These are phyloP conservation scores for Boletus vermiculosoides DNA, from an alignment of 768 basidiomycete genomes.

Conservation along the genomic window DNA sequence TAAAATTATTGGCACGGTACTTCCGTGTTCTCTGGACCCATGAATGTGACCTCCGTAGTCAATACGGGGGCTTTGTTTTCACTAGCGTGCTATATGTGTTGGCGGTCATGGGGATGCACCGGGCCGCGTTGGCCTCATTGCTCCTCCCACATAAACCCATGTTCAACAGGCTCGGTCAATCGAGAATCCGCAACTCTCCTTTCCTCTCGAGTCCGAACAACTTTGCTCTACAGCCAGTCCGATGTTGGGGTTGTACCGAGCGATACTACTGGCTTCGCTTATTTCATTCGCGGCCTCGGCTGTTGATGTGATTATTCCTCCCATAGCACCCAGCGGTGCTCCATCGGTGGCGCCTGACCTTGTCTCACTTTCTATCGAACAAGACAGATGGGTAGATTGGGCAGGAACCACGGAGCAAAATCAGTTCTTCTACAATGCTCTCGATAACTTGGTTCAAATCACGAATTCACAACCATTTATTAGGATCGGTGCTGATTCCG, in stretches of 20 bases:
- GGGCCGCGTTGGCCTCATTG: background rate
- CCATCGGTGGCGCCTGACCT: constrained; percentile 44
- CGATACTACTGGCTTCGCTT: constrained; percentile 1
- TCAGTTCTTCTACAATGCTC: constrained; percentile 57
- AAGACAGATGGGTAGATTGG: constrained; percentile 73
- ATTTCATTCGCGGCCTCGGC: constrained; percentile 5
- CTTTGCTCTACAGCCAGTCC: background rate
- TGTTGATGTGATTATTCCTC: constrained; percentile 40
- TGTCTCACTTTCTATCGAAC: constrained; percentile 66
- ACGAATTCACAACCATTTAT: constrained; percentile 55
- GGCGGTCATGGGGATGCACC: background rate
- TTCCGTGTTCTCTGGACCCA: background rate
- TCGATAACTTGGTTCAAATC: constrained; percentile 53
- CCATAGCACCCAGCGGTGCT: constrained; percentile 37
- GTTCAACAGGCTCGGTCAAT: background rate
- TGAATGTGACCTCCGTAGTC: background rate
- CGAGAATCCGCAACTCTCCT: background rate
- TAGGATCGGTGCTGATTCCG: constrained; percentile 56
- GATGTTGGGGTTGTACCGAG: constrained; percentile 4
- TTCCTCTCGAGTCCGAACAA: background rate
- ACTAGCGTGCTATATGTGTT: background rate
- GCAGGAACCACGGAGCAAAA: constrained; percentile 50
- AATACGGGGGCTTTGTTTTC: background rate
- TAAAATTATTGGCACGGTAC: background rate
- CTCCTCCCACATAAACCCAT: background rate